phyloP scores from a whole-genome alignment of 208 protist species.

The Tritrichomonas musculus region DNA sequence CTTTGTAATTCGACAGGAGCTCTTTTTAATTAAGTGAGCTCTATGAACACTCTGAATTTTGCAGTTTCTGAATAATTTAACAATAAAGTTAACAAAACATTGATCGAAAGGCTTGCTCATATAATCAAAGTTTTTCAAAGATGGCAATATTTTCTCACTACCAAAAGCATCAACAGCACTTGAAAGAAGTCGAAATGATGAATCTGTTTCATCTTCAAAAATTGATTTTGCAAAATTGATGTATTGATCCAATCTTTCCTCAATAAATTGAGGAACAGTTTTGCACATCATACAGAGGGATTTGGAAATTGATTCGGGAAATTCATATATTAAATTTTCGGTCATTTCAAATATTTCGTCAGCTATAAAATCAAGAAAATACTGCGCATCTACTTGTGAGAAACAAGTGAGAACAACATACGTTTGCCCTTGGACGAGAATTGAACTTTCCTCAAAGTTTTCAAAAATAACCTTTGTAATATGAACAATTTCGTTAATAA shows the following conservation, averaged over 20 bases:
- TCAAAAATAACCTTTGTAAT: neutral
- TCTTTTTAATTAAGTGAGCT: too few species aligned
- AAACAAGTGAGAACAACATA: neutral
- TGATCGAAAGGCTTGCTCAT: neutral
- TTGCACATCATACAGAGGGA: neutral
- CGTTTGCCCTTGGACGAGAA: neutral
- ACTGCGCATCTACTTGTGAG: neutral
- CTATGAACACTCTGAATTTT: too few species aligned
- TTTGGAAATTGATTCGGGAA: neutral
- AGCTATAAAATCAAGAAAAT: neutral
- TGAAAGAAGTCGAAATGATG: neutral
- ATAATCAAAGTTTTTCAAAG: neutral
- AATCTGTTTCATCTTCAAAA: neutral
- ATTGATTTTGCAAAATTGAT: neutral
- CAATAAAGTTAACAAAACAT: neutral
- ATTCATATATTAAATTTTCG: neutral
- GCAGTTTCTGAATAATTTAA: neutral
- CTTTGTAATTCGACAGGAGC: too few species aligned
- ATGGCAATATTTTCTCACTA: neutral
- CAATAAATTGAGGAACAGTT: neutral
- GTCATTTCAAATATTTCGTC: neutral
- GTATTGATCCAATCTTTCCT: neutral
- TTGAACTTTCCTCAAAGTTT: neutral
- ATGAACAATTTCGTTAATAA: neutral
- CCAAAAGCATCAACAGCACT: neutral